Evolutionary conservation across 352 stramenopile genomes (phyloP).

Genomic region (Globisporangium yorkense): DNA sequence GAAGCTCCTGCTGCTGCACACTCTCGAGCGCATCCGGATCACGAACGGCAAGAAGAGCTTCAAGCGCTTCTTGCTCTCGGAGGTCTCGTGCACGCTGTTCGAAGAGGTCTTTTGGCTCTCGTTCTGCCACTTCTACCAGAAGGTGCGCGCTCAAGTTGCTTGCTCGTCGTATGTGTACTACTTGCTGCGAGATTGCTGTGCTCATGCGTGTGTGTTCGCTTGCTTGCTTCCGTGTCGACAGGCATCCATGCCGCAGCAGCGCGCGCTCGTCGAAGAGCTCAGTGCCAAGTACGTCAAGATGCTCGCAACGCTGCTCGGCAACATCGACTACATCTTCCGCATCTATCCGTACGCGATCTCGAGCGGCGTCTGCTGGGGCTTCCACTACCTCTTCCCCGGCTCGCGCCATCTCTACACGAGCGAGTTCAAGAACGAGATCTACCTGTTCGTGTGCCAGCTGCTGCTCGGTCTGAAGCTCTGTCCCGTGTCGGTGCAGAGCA

Average conservation of each 20-base stretch:
- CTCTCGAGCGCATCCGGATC: slow-evolving; percentile 77
- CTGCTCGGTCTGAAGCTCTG: slow-evolving; percentile 64
- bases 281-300: slow-evolving; percentile 80
- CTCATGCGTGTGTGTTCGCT: background rate
- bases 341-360: slow-evolving; percentile 86
- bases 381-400: slow-evolving; percentile 86
- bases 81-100: slow-evolving; percentile 74
- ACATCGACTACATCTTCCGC: slow-evolving; percentile 84
- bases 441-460: slow-evolving; percentile 69
- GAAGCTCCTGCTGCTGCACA: slow-evolving; percentile 79
- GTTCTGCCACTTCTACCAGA: slow-evolving; percentile 88
- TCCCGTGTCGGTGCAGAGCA: slow-evolving; percentile 57
- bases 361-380: slow-evolving; percentile 74
- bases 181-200: too few species aligned
- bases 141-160: slow-evolving; percentile 13
- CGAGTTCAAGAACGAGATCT: slow-evolving; percentile 78
- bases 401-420: slow-evolving; percentile 80
- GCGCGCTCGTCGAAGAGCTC: slow-evolving; percentile 59
- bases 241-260: slow-evolving; percentile 54
- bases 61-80: slow-evolving; percentile 76
- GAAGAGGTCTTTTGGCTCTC: slow-evolving; percentile 88
- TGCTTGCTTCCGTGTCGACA: slow-evolving; percentile 10
- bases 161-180: background rate
- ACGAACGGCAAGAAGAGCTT: slow-evolving; percentile 70
- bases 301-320: slow-evolving; percentile 56